Evolutionary conservation across 2,329 filamentous ascomycete species (phyloP).

Genomic region (Aureobasidium sp.): DNA sequence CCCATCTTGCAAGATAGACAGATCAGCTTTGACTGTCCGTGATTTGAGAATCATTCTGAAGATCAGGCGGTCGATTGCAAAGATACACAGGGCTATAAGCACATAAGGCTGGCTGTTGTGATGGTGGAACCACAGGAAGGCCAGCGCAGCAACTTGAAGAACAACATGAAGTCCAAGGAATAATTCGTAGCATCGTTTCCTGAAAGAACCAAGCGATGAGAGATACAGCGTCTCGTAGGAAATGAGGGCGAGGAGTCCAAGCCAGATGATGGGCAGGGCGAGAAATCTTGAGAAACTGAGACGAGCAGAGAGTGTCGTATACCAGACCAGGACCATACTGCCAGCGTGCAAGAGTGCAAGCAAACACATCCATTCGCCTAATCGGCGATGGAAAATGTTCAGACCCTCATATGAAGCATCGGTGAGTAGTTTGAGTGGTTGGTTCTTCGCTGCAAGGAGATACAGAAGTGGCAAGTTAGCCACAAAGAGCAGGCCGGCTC

Average conservation of each 20-base stretch:
- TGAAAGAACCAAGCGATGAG: conserved; percentile 51
- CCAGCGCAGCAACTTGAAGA: conserved; percentile 47
- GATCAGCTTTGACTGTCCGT: conserved; percentile 38
- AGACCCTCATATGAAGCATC: conserved; percentile 58
- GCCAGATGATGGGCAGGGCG: conserved; percentile 44
- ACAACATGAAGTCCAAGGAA: conserved; percentile 52
- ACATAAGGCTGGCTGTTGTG: conserved; percentile 45
- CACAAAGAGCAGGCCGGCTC: conserved; percentile 45
- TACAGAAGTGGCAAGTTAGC: conserved; percentile 49
- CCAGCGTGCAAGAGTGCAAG: conserved; percentile 47
- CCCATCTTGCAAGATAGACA: conserved; percentile 47
- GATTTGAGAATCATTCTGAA: conserved; percentile 49
- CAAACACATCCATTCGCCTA: conserved; percentile 55
- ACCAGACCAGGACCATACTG: conserved; percentile 49
- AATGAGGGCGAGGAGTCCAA: conserved; percentile 47
- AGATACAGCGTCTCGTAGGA: conserved; percentile 55
- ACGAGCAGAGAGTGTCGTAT: conserved; percentile 38
- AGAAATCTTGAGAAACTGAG: conserved; percentile 40
- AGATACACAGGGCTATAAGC: conserved; percentile 44
- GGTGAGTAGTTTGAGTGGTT: conserved; percentile 51
- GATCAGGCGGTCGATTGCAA: conserved; percentile 47
- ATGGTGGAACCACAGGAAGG: conserved; percentile 53
- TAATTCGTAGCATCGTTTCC: conserved; percentile 53
- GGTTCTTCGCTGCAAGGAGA: conserved; percentile 57
- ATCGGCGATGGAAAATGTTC: conserved; percentile 56